Evolutionary conservation across 139 green algal species (phyloP).

Genomic region (Coccomyxa sp.): DNA sequence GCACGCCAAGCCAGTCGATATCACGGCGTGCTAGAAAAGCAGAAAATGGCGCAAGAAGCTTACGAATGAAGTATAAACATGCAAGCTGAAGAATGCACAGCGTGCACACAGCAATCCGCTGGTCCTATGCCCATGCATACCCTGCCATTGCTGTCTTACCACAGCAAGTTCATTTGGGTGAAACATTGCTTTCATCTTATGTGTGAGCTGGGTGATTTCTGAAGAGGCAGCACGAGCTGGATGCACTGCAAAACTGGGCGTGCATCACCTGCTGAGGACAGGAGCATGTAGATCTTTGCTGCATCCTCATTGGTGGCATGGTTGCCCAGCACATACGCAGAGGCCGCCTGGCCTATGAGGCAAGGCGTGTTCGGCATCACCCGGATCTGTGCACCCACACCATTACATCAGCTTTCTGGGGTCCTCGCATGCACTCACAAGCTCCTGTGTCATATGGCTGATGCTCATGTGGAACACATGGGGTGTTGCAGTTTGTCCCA

Average conservation of each 20-base stretch:
- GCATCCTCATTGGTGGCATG: conserved; percentile 48
- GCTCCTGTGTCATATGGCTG: background rate
- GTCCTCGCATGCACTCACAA: conserved; percentile 32
- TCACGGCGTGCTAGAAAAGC: background rate
- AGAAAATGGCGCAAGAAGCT: background rate
- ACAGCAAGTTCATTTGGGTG: too few relatives aligned
- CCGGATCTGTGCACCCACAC: conserved; percentile 41
- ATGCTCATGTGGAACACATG: background rate
- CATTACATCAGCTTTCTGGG: background rate
- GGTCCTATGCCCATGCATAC: too few relatives aligned
- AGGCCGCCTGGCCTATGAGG: conserved; percentile 62
- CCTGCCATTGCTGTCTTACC: too few relatives aligned
- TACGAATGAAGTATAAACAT: too few relatives aligned
- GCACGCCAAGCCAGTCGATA: background rate
- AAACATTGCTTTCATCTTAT: too few relatives aligned
- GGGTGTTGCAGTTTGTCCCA: background rate
- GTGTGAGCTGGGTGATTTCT: too few relatives aligned
- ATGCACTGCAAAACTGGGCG: background rate
- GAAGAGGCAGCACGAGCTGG: too few relatives aligned
- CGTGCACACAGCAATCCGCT: too few relatives aligned
- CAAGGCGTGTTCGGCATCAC: conserved; percentile 98
- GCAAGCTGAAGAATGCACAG: too few relatives aligned
- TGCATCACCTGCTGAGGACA: conserved; percentile 67
- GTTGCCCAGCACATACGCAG: conserved; percentile 26
- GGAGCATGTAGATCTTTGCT: conserved; percentile 55